A percentile compares a stretch with the other conserved stretches of the same genome.
Evolutionary conservation across 164 flowering plant species (phyloP).

Genomic region (Umbellularia californica): DNA sequence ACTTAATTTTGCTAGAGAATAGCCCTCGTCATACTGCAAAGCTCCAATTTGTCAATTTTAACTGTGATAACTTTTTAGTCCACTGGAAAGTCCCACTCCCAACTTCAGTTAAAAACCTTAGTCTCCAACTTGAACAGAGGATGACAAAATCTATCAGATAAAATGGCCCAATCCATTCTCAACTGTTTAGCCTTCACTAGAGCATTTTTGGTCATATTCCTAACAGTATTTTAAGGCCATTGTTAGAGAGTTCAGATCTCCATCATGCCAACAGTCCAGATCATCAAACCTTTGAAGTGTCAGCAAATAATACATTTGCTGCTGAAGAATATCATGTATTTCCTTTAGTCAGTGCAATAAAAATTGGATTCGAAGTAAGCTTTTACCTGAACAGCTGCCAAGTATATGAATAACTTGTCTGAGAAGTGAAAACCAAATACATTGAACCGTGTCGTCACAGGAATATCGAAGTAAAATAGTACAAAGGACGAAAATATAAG

Average conservation of each 20-base stretch:
- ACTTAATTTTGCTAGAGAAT: too few species aligned
- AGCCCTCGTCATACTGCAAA: too few species aligned
- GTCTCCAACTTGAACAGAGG: too few species aligned
- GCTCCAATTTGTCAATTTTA: too few species aligned
- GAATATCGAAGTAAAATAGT: conserved; percentile 89
- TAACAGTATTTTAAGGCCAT: not conserved
- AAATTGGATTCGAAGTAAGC: not conserved
- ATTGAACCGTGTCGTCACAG: conserved; percentile 78
- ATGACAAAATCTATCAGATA: too few species aligned
- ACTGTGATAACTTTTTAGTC: too few species aligned
- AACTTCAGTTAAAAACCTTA: too few species aligned
- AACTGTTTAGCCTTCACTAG: too few species aligned
- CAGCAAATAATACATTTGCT: not conserved
- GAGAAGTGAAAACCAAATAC: conserved; percentile 70
- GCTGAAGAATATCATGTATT: not conserved
- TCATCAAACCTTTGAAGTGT: not conserved
- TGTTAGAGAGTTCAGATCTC: not conserved
- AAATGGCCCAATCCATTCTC: too few species aligned
- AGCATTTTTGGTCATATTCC: too few species aligned
- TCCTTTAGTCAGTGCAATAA: not conserved
- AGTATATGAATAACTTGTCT: conserved; percentile 89
- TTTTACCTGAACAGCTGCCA: conserved; percentile 93
- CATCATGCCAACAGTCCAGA: not conserved
- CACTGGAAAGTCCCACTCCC: too few species aligned
- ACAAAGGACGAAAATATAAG: conserved; percentile 87